Conservation (phyloP, 148 eudicot genomes). For the Camellia sinensis region DNA sequence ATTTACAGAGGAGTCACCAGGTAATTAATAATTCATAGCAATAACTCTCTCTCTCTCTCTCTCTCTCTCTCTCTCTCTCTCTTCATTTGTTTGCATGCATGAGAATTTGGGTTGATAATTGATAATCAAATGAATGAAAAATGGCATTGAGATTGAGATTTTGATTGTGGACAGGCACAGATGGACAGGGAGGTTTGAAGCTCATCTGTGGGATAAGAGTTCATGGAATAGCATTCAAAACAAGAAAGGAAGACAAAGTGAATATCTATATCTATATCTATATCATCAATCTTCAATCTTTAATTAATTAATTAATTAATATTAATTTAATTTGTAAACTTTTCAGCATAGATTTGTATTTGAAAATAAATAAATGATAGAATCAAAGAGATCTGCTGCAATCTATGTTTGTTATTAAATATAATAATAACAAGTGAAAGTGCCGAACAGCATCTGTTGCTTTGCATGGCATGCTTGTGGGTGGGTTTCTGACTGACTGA, state of each 20-base stretch:
- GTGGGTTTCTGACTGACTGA: slow-evolving; percentile 32
- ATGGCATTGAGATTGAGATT: not conserved
- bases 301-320: no score
- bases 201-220: slow-evolving; percentile 96
- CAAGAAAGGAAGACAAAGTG: slow-evolving; percentile 92
- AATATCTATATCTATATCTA: no score
- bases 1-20: slow-evolving; percentile 77
- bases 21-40: slow-evolving; percentile 22
- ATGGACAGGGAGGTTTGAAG: slow-evolving; percentile 96
- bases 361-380: no score
- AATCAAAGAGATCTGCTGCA: slow-evolving; percentile 41
- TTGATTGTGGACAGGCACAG: slow-evolving; percentile 73
- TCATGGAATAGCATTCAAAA: slow-evolving; percentile 81
- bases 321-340: no score
- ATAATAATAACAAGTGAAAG: no score
- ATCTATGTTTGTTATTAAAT: slow-evolving; percentile 19
- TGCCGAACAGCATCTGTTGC: no score
- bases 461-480: no score
- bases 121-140: no score
- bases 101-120: slow-evolving; percentile 1
- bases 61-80: no score
- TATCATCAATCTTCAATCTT: no score
- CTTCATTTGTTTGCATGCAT: slow-evolving; percentile 27
- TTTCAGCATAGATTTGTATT: no score
- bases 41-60: not conserved